Evolutionary conservation across 129 eudicot genomes (phyloP).

Genomic region (Heracleum sosnowskyi): DNA sequence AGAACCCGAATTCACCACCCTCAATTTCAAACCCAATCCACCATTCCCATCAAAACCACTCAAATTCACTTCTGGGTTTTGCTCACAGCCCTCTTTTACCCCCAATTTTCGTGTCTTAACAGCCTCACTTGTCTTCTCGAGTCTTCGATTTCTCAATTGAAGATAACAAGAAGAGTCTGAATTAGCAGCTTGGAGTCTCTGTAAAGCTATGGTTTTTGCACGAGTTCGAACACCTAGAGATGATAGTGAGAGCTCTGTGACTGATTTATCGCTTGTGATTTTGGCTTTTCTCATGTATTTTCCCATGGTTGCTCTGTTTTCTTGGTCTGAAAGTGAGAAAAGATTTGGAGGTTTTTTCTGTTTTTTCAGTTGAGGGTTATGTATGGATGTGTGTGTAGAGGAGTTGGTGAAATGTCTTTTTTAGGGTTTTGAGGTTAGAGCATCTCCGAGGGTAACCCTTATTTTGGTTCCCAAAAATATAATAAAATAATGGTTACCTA

Average conservation of each 20-base stretch:
- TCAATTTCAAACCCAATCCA: background rate
- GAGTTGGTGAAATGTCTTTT: too few relatives aligned
- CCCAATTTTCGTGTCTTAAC: conserved; percentile 8
- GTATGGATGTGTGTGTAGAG: too few relatives aligned
- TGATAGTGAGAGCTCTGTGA: background rate
- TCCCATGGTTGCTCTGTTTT: background rate
- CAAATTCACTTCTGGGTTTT: too few relatives aligned
- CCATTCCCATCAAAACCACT: background rate
- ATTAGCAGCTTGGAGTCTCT: background rate
- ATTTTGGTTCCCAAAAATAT: too few relatives aligned
- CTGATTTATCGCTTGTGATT: background rate
- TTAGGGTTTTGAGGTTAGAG: too few relatives aligned
- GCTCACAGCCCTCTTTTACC: background rate
- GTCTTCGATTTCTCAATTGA: conserved; percentile 62
- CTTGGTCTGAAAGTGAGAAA: background rate
- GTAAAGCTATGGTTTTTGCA: background rate
- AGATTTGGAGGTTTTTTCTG: too few relatives aligned
- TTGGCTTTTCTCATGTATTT: conserved; percentile 8
- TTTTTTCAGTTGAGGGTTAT: too few relatives aligned
- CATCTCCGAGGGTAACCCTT: too few relatives aligned
- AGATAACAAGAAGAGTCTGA: conserved; percentile 34
- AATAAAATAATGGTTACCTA: too few relatives aligned
- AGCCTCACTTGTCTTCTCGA: conserved; percentile 41
- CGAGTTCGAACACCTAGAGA: conserved; percentile 1
- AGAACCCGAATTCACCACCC: background rate